These are phyloP conservation scores for Lojkania enalia DNA, from an alignment of 2,329 filamentous ascomycete genomes.

Conservation along the genomic window DNA sequence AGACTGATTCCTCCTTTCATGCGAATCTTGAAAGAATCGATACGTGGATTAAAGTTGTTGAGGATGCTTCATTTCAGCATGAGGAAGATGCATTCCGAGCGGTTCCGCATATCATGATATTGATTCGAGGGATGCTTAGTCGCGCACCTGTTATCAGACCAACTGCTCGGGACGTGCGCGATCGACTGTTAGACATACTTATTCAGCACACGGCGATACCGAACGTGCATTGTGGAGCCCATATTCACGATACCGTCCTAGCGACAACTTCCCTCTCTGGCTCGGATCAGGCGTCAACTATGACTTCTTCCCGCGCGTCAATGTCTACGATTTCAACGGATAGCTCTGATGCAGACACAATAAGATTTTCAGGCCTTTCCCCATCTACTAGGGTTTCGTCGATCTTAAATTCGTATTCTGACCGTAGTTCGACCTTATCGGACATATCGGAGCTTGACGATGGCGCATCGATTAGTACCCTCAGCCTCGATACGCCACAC, in stretches of 20 bases:
- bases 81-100: conserved; percentile 45
- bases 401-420: conserved; percentile 35
- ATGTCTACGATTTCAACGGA: conserved; percentile 19
- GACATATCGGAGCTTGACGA: conserved; percentile 36
- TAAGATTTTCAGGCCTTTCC: conserved; percentile 13
- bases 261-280: conserved; percentile 28
- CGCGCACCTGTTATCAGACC: conserved; percentile 47
- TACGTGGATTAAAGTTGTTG: conserved; percentile 66
- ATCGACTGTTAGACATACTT: conserved; percentile 40
- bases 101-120: conserved; percentile 45
- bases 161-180: conserved; percentile 46
- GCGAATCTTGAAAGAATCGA: conserved; percentile 70
- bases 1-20: conserved; percentile 72
- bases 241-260: conserved; percentile 34
- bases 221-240: conserved; percentile 40
- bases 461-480: conserved; percentile 30
- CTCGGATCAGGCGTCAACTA: conserved; percentile 34
- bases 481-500: conserved; percentile 6
- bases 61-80: conserved; percentile 57
- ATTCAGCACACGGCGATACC: conserved; percentile 35
- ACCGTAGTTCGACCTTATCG: conserved; percentile 31
- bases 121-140: conserved; percentile 50
- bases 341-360: conserved; percentile 35
- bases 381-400: conserved; percentile 30
- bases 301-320: conserved; percentile 19